Conservation (phyloP, 768 basidiomycete genomes). For the Mycena belliarum region DNA sequence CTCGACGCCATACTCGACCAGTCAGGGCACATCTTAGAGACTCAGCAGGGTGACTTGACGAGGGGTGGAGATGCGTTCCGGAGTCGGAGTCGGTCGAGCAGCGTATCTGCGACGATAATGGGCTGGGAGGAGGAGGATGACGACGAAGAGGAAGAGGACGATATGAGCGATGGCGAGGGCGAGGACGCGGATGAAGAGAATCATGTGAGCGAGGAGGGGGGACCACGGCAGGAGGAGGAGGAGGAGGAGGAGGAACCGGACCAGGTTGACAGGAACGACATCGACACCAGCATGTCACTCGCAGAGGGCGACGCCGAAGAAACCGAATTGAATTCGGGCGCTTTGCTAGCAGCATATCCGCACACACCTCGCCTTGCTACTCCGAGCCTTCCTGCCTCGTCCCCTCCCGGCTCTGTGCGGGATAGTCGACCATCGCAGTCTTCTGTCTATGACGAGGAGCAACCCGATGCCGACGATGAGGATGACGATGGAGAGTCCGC, state of each 20-base stretch:
- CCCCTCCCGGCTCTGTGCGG: not conserved
- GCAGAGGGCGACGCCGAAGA: conserved; percentile 29
- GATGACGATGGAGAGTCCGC: conserved; percentile 9
- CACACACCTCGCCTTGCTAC: conserved; percentile 4
- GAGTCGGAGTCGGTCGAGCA: conserved; percentile 59
- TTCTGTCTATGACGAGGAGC: not conserved
- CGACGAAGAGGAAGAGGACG: conserved; percentile 33
- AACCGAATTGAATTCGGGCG: not conserved
- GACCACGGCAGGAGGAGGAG: conserved; percentile 22
- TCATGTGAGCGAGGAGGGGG: conserved; percentile 26
- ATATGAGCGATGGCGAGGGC: conserved; percentile 21
- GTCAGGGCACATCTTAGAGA: conserved; percentile 82
- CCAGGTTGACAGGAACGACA: not conserved
- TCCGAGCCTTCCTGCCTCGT: conserved; percentile 5
- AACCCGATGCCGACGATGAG: not conserved
- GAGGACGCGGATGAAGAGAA: conserved; percentile 33
- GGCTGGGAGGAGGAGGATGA: conserved; percentile 42
- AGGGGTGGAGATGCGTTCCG: conserved; percentile 36
- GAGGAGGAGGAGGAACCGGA: conserved; percentile 16
- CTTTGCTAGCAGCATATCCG: not conserved
- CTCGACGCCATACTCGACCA: conserved; percentile 89
- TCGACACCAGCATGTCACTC: conserved; percentile 26
- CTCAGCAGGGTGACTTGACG: conserved; percentile 73
- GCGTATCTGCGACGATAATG: conserved; percentile 37
- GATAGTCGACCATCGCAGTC: not conserved